These are phyloP conservation scores for Ustilago tritici DNA, from an alignment of 1,284 basidiomycete genomes.

Conservation along the genomic window DNA sequence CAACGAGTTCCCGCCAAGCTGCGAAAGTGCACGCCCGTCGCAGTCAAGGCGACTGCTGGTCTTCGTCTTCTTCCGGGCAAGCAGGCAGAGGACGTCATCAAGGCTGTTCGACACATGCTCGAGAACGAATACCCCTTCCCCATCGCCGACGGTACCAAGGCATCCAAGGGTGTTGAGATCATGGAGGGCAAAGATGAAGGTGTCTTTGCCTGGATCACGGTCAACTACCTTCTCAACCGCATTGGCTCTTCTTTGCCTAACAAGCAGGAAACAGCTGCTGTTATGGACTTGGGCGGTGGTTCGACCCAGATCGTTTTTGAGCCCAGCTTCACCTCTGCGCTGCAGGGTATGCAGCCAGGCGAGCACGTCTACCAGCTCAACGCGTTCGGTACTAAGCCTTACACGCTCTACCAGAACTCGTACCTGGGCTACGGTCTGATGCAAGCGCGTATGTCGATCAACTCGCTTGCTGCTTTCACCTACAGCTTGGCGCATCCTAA, in stretches of 20 bases:
- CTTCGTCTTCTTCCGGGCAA: conserved; percentile 80
- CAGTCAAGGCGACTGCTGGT: conserved; percentile 95
- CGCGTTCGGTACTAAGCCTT: conserved; percentile 59
- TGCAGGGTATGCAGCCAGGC: conserved; percentile 78
- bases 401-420: conserved; percentile 68
- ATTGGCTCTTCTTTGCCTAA: conserved; percentile 70
- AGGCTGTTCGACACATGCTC: conserved; percentile 79
- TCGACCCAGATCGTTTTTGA: conserved; percentile 99
- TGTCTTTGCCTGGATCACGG: conserved; percentile 97
- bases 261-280: conserved; percentile 77
- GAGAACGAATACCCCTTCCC: conserved; percentile 80
- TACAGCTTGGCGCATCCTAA: conserved; percentile 72
- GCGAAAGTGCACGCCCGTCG: conserved; percentile 83
- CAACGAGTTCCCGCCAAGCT: conserved; percentile 80
- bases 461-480: conserved; percentile 90
- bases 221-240: conserved; percentile 78
- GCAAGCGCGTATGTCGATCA: conserved; percentile 85
- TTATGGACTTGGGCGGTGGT: conserved; percentile 94
- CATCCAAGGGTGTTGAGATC: conserved; percentile 63
- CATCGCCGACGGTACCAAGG: conserved; percentile 60
- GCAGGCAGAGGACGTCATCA: conserved; percentile 81
- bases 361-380: conserved; percentile 91
- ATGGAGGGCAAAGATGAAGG: conserved; percentile 96
- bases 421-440: conserved; percentile 92
- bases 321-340: conserved; percentile 74